Percentiles rank a stretch among this genome's conserved stretches.
Evolutionary conservation across 306 rosid species (phyloP).

Genomic region (Ormosia emarginata): DNA sequence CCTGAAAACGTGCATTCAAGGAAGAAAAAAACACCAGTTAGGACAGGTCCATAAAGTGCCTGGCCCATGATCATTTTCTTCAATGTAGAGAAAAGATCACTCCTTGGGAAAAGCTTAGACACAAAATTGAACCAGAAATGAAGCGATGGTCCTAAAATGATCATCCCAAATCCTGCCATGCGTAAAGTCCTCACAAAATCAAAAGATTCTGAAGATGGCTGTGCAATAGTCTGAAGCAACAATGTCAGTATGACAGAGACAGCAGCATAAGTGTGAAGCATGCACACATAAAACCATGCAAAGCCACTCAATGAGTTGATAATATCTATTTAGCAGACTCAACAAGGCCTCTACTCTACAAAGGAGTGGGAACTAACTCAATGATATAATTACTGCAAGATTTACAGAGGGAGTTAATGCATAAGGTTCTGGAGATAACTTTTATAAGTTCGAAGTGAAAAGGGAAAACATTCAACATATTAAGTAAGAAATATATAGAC

Average conservation of each 20-base stretch:
- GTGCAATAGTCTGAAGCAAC: conserved; percentile 50
- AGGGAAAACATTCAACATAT: background rate
- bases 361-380: background rate
- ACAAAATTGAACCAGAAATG: conserved; percentile 93
- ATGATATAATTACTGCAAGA: background rate
- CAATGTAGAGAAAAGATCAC: conserved; percentile 68
- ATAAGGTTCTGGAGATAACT: background rate
- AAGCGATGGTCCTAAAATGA: conserved; percentile 78
- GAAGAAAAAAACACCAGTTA: conserved; percentile 84
- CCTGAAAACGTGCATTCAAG: conserved; percentile 70
- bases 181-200: conserved; percentile 74
- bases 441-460: background rate
- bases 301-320: conserved; percentile 4
- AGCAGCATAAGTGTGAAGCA: conserved; percentile 1
- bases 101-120: conserved; percentile 66
- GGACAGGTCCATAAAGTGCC: conserved; percentile 68
- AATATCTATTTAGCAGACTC: background rate
- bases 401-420: background rate
- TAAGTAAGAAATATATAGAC: background rate
- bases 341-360: background rate
- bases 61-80: conserved; percentile 91
- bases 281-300: conserved; percentile 1
- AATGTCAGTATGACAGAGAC: conserved; percentile 1
- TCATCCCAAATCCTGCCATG: conserved; percentile 85
- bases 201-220: conserved; percentile 41